Percentiles rank a stretch among this genome's conserved stretches.
phyloP scores from a whole-genome alignment of 805 yeast species.

The Ogataea henricii region DNA sequence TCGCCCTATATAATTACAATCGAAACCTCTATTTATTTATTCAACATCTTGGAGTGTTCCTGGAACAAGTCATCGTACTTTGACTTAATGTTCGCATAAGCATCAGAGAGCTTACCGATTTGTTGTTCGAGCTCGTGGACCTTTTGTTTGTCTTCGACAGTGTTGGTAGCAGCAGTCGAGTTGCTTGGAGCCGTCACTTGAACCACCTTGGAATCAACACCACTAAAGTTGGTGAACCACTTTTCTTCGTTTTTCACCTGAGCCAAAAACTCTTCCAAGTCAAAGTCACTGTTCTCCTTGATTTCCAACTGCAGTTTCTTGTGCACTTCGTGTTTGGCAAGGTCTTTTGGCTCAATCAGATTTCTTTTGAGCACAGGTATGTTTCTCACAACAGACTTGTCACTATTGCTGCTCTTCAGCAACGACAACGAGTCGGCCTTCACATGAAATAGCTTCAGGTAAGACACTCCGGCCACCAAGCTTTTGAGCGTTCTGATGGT shows the following conservation, averaged over 20 bases:
- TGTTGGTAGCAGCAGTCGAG: slow-evolving; percentile 9
- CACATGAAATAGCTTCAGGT: slow-evolving; percentile 25
- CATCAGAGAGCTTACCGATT: slow-evolving; percentile 52
- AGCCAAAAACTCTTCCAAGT: slow-evolving; percentile 52
- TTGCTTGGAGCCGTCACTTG: slow-evolving; percentile 6
- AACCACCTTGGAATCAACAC: slow-evolving; percentile 39
- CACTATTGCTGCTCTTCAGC: slow-evolving; percentile 33
- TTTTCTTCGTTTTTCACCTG: slow-evolving; percentile 53
- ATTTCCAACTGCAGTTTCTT: slow-evolving; percentile 34
- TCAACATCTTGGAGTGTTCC: slow-evolving; percentile 47
- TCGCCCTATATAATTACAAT: slow-evolving; percentile 8
- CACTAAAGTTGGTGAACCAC: slow-evolving; percentile 47
- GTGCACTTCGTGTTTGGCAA: slow-evolving; percentile 46
- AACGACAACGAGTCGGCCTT: slow-evolving; percentile 17
- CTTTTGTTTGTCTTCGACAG: slow-evolving; percentile 30
- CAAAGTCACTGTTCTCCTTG: slow-evolving; percentile 27
- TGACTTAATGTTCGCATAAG: slow-evolving; percentile 58
- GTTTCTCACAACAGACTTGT: slow-evolving; percentile 36
- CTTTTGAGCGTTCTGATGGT: slow-evolving; percentile 56
- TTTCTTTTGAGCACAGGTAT: slow-evolving; percentile 71
- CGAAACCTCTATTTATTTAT: slow-evolving; percentile 5
- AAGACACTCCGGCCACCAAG: slow-evolving; percentile 30
- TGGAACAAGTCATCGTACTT: slow-evolving; percentile 60
- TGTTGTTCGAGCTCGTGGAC: slow-evolving; percentile 45
- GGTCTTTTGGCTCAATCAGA: slow-evolving; percentile 42